Percentiles rank a stretch among this genome's conserved stretches.
These are phyloP conservation scores for Lichina pygmaea DNA, from an alignment of 495 filamentous ascomycete genomes.

Conservation along the genomic window DNA sequence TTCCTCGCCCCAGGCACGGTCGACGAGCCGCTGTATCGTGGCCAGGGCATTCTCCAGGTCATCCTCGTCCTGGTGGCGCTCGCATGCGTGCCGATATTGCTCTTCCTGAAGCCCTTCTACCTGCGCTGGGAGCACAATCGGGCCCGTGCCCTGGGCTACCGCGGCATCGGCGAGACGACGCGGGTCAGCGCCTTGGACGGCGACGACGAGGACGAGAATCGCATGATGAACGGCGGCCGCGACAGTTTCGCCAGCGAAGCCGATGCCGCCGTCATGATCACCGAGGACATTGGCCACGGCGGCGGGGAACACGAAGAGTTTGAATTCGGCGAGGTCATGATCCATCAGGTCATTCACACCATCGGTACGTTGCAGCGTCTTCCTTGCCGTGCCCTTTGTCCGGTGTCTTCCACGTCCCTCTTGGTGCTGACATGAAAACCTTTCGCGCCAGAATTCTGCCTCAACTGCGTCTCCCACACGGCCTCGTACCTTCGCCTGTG, in stretches of 20 bases:
- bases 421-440: neutral
- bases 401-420: neutral
- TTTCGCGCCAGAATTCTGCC: slow-evolving; percentile 53
- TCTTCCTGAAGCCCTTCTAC: slow-evolving; percentile 89
- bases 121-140: slow-evolving; percentile 79
- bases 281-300: slow-evolving; percentile 49
- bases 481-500: slow-evolving; percentile 96
- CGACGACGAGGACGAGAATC: slow-evolving; percentile 35
- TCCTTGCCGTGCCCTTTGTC: neutral
- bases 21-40: slow-evolving; percentile 44
- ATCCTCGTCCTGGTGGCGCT: slow-evolving; percentile 62
- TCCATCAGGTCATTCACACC: slow-evolving; percentile 97
- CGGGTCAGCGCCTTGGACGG: slow-evolving; percentile 66
- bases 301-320: slow-evolving; percentile 79
- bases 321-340: slow-evolving; percentile 88
- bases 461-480: slow-evolving; percentile 97
- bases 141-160: slow-evolving; percentile 67
- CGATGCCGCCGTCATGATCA: slow-evolving; percentile 81
- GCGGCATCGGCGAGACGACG: slow-evolving; percentile 67
- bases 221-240: slow-evolving; percentile 28
- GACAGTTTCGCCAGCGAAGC: slow-evolving; percentile 52
- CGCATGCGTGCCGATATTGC: slow-evolving; percentile 61
- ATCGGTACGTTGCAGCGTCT: slow-evolving; percentile 35
- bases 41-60: slow-evolving; percentile 50
- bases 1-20: slow-evolving; percentile 69